Evolutionary conservation across 2,329 filamentous ascomycete species (phyloP).

Genomic region (Ophiocordyceps camponoti-rufipedis): DNA sequence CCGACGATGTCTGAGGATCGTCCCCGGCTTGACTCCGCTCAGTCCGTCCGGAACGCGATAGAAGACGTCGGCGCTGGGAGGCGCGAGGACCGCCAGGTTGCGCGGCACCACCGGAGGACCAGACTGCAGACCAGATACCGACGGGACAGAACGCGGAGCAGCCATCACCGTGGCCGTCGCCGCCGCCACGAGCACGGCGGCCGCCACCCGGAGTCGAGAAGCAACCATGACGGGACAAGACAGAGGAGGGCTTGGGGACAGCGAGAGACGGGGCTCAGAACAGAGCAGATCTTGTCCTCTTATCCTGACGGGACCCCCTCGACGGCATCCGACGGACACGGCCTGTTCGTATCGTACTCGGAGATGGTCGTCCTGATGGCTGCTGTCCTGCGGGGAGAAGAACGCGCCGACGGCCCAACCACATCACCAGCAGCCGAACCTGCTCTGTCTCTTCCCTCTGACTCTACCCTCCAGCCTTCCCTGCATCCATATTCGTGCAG

Average conservation of each 20-base stretch:
- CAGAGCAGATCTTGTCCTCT: not conserved
- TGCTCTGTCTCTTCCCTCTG: too few relatives aligned
- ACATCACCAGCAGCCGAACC: too few relatives aligned
- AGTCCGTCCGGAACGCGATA: slow-evolving; percentile 7
- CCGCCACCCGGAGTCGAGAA: not conserved
- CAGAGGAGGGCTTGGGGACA: not conserved
- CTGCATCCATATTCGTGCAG: too few relatives aligned
- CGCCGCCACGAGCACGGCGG: not conserved
- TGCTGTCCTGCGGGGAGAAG: not conserved
- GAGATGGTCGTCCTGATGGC: not conserved
- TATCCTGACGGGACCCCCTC: not conserved
- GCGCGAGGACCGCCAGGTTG: not conserved
- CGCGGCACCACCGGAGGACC: not conserved
- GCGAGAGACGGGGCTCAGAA: not conserved
- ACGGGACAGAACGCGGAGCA: not conserved
- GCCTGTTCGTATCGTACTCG: not conserved
- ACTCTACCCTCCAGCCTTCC: too few relatives aligned
- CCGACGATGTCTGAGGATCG: slow-evolving; percentile 6
- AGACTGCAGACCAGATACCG: too few relatives aligned
- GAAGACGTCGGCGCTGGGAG: slow-evolving; percentile 8
- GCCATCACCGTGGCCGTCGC: not conserved
- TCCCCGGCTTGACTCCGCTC: slow-evolving; percentile 4
- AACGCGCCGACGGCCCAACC: too few relatives aligned
- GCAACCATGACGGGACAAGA: not conserved
- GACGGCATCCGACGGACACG: not conserved